These are phyloP conservation scores for Ricinus communis DNA, from an alignment of 345 rosid genomes.

Conservation along the genomic window DNA sequence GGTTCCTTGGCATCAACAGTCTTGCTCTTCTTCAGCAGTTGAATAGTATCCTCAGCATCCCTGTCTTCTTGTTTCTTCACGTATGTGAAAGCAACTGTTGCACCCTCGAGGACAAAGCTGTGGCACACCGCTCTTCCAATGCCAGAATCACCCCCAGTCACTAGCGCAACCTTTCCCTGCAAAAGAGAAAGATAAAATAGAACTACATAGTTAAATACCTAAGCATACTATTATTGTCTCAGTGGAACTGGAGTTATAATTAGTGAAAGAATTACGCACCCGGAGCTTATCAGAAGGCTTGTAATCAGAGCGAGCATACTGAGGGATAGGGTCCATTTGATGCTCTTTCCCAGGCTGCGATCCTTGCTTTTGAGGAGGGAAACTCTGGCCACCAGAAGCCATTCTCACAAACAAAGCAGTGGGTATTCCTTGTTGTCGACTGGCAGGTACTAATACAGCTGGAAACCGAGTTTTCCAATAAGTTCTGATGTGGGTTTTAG, in stretches of 20 bases:
- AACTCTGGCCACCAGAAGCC: conserved; percentile 48
- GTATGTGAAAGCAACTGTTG: conserved; percentile 72
- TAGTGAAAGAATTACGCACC: conserved; percentile 16
- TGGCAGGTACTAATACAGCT: conserved; percentile 10
- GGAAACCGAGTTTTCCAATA: conserved; percentile 13
- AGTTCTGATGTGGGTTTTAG: conserved; percentile 14
- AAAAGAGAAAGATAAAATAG: not conserved
- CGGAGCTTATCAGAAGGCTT: conserved; percentile 66
- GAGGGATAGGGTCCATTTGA: conserved; percentile 64
- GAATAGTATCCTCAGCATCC: conserved; percentile 62
- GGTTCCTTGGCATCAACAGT: conserved; percentile 58
- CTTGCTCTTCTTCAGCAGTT: conserved; percentile 43
- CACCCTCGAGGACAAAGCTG: conserved; percentile 57
- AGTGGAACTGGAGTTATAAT: no score
- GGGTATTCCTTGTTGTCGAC: not conserved
- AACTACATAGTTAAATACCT: not conserved
- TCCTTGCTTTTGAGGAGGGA: conserved; percentile 69
- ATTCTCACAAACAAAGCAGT: conserved; percentile 28
- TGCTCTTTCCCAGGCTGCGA: conserved; percentile 69
- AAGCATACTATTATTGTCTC: no score
- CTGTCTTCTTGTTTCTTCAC: conserved; percentile 63
- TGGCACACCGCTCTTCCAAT: conserved; percentile 68
- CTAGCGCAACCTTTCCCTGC: conserved; percentile 74
- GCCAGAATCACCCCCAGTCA: conserved; percentile 86
- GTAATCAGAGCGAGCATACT: conserved; percentile 44